Evolutionary conservation across 1,284 basidiomycete species (phyloP), one percentile per base, ranked within the genome.

Genomic region (Hypsizygus ulmarius): DNA sequence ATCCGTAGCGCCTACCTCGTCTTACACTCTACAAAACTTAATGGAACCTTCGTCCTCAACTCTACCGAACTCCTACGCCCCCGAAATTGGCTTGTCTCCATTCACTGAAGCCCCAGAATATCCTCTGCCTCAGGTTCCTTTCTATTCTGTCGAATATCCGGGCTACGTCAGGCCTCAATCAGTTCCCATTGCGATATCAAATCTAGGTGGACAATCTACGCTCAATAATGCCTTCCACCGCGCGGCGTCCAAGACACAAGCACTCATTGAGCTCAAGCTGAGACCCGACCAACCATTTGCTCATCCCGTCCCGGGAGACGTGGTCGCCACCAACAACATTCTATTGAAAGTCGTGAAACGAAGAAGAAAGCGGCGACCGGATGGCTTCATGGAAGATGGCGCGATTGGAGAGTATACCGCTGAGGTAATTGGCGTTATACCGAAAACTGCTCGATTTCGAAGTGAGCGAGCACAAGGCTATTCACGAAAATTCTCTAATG

Each of bases 91-190:
- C 34, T 15, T 7, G 16, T 32, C 47, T 50, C 39, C 49, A 33
- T 32, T 43, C 16, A 45, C 47, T 9, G 43, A 48, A 50, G 68
- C 68, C 33, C 59, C 62, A 28, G 71, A 68, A 49, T 54, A 50
- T 33, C 57, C 78, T 5, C 72, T 93, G 7, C 81, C 87, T 6
- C 72, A 78, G 27, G 71, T 73, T 3, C 71, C 80, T 15, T 87
- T 84, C 65, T 90, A 87, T 59, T 85, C 90, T 2, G 72, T 97
- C 55, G 93, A 97, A 67, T 95, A 93, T 68, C 93, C 93, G 5
- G 92, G 92, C 45, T 91, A 91, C 55, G 84, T 97, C 43, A 70
- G 75, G 8, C 63, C 73, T 1, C 63, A 74, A 1, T 90, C 91
- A 27, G 75, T 87, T 3, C 73, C 78, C 0, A 59, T 72, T 8